These are phyloP conservation scores for Suhomyces chickasaworum DNA, from an alignment of 1,139 yeast species.

Conservation along the genomic window DNA sequence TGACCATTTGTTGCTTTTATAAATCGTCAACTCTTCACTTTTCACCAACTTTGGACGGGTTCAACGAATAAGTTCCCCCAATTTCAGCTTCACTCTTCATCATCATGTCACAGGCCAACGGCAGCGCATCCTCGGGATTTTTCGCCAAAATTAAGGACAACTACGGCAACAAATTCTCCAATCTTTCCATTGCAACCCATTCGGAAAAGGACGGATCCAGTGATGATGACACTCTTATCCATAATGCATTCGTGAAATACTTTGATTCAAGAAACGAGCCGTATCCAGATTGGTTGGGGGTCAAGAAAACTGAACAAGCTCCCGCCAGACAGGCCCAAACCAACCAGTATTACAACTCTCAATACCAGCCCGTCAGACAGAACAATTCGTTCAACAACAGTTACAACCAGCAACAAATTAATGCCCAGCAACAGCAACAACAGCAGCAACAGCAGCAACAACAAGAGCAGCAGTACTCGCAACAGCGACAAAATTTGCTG, in stretches of 20 bases:
- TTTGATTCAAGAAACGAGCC: slow-evolving; percentile 36
- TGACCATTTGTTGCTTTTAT: background rate
- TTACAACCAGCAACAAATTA: slow-evolving; percentile 21
- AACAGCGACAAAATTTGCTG: slow-evolving; percentile 4
- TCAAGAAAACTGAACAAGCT: slow-evolving; percentile 12
- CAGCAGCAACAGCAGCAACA: slow-evolving; percentile 15
- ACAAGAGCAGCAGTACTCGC: background rate
- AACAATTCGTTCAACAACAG: slow-evolving; percentile 26
- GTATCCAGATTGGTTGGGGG: slow-evolving; percentile 53
- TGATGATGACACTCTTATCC: slow-evolving; percentile 46
- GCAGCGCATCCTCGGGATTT: slow-evolving; percentile 21
- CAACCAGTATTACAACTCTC: slow-evolving; percentile 13
- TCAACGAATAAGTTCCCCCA: background rate
- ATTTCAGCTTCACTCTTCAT: background rate
- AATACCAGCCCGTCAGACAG: slow-evolving; percentile 30
- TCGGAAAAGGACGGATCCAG: slow-evolving; percentile 43
- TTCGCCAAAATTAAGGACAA: slow-evolving; percentile 42
- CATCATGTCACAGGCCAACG: slow-evolving; percentile 6
- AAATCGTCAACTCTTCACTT: background rate
- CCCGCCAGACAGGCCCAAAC: slow-evolving; percentile 6
- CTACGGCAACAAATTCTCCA: slow-evolving; percentile 38
- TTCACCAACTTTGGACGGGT: background rate
- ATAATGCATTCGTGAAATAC: slow-evolving; percentile 47
- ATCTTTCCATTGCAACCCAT: slow-evolving; percentile 31
- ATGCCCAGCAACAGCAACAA: slow-evolving; percentile 14